Evolutionary conservation across 495 filamentous ascomycete species (phyloP).

Genomic region (Extremus antarcticus): DNA sequence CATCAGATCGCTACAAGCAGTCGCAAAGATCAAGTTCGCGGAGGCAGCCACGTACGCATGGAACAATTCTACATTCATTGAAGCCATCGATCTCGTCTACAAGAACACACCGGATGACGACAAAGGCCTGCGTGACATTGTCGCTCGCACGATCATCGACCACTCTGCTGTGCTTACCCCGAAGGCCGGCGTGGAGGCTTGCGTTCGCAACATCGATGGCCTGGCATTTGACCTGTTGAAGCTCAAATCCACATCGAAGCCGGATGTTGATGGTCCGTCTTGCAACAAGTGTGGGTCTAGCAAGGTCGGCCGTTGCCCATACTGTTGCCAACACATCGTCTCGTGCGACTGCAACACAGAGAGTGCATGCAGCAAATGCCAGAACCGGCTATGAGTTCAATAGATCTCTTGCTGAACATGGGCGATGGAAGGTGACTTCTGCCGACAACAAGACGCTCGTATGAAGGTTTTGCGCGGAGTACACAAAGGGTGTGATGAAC

Average conservation of each 20-base stretch:
- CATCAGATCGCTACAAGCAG: constrained; percentile 1
- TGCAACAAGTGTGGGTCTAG: too few species aligned
- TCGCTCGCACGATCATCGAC: background rate
- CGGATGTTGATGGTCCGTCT: background rate
- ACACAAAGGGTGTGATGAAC: too few species aligned
- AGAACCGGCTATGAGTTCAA: too few species aligned
- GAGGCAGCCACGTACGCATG: background rate
- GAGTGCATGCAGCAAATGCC: too few species aligned
- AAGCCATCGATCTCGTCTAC: background rate
- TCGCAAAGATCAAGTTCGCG: constrained; percentile 4
- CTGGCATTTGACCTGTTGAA: background rate
- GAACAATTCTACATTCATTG: background rate
- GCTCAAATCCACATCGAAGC: background rate
- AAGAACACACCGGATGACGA: constrained; percentile 1
- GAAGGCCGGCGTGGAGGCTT: background rate
- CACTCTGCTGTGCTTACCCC: background rate
- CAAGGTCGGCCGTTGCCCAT: too few species aligned
- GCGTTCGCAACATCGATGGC: background rate
- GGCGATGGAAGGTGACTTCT: too few species aligned
- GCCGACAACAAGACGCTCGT: too few species aligned
- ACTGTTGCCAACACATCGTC: too few species aligned
- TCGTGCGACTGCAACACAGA: too few species aligned
- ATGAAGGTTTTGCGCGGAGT: too few species aligned
- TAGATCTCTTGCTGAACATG: too few species aligned
- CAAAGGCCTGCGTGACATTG: background rate